Percentiles rank a stretch among this genome's conserved stretches.
Conservation (phyloP, 768 basidiomycete species). For the Lyophyllum decastes region DNA sequence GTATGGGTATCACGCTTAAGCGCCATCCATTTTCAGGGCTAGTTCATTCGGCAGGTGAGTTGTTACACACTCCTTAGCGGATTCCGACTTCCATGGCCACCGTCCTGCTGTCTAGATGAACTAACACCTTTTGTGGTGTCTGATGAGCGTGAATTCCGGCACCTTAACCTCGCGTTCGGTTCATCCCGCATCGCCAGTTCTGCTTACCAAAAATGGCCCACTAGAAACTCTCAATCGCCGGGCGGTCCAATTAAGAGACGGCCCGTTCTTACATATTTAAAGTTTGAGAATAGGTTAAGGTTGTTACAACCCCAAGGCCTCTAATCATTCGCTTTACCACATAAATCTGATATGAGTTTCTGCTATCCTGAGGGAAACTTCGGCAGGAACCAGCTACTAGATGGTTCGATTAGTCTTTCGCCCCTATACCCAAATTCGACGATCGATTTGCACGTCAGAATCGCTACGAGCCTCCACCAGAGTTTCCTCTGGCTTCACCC, state of each 20-base stretch:
- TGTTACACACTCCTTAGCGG: constrained; percentile 88
- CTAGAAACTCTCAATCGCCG: constrained; percentile 81
- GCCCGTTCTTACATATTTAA: constrained; percentile 79
- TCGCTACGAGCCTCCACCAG: constrained; percentile 94
- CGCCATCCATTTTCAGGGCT: constrained; percentile 91
- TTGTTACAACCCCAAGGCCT: constrained; percentile 19
- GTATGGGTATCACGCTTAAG: constrained; percentile 64
- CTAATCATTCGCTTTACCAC: constrained; percentile 89
- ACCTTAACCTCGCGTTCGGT: constrained; percentile 61
- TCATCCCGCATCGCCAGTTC: constrained; percentile 71
- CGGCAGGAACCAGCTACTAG: constrained; percentile 70
- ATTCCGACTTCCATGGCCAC: constrained; percentile 86
- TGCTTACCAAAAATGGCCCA: constrained; percentile 81
- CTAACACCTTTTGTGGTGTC: constrained; percentile 85
- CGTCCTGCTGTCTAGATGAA: constrained; percentile 88
- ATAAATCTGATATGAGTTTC: constrained; percentile 28
- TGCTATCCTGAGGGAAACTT: constrained; percentile 72
- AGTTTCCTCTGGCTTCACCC: constrained; percentile 95
- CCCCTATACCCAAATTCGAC: constrained; percentile 95
- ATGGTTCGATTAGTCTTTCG: constrained; percentile 93
- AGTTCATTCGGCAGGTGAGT: constrained; percentile 66
- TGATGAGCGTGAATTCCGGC: constrained; percentile 83
- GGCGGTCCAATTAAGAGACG: constrained; percentile 78
- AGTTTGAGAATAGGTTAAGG: constrained; percentile 45
- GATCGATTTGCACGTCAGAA: constrained; percentile 97